Evolutionary conservation across 768 basidiomycete genomes (phyloP), one percentile per base, ranked within the genome.

Genomic region (Postia placenta): DNA sequence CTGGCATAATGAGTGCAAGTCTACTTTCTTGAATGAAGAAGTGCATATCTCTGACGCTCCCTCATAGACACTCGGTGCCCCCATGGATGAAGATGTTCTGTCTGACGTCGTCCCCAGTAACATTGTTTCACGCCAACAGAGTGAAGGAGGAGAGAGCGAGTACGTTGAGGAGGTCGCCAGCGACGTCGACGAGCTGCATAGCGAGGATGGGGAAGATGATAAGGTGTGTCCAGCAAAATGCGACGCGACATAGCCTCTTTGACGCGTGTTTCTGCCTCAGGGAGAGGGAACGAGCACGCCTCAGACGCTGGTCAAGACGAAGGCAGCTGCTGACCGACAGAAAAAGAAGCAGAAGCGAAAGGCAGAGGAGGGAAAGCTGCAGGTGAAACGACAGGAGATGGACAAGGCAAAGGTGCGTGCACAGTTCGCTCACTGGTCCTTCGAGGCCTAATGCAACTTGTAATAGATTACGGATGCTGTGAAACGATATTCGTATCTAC

Each of bases 401-500:
- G 87, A 91, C 70, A 91, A 90, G 64, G 86, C 83, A 22, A 93
- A 92, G 74, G 89, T 85, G 55, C 15, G 66, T 47, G 19, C n/a
- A n/a, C n/a, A 1, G 25, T 49, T 9, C 15, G 25, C 19, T 26
- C 11, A 26, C 52, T 39, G 24, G 11, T 15, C 20, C 49, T 45
- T 42, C 15, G 0, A 26, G 27, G 22, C 42, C 39, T 36, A 54
- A 59, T 40, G 15, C 30, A 42, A n/a, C 28, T 4, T 9, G 39
- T 46, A 0, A 19, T 56, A 97, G 92, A 78, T 93, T 35, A 71
- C 90, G 17, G 94, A 97, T 61, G 91, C 93, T 9, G 89, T 97
- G 52, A 98, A 98, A 65, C 85, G 93, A 15, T 98, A 97, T 63
- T 90, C 89, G 2, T 98, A 97, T 67, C 80, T 98, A n/a, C 78